A percentile compares a stretch with the other conserved stretches of the same genome.
Evolutionary conservation across 805 yeast species (phyloP).

Genomic region (Yarrowia sp.): DNA sequence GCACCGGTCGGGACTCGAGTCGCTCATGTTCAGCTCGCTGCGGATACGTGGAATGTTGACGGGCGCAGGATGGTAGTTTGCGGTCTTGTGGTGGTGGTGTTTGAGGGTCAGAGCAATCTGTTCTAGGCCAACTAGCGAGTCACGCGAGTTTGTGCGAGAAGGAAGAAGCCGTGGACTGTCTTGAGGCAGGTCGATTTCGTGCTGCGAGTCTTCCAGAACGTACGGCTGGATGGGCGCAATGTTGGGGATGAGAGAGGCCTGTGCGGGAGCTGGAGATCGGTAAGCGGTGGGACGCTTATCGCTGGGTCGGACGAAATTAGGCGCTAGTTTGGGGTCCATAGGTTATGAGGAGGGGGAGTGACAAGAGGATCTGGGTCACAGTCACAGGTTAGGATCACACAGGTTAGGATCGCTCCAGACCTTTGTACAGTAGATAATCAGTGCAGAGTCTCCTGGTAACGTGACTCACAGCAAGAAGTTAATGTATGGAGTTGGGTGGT

Average conservation of each 20-base stretch:
- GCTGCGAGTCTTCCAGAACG: constrained; percentile 71
- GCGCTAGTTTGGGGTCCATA: constrained; percentile 94
- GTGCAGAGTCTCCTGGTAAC: not conserved
- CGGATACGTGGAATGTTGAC: constrained; percentile 27
- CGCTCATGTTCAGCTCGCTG: constrained; percentile 26
- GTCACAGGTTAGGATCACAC: no score
- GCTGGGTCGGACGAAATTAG: constrained; percentile 84
- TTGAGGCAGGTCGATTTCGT: constrained; percentile 58
- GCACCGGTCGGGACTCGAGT: constrained; percentile 15
- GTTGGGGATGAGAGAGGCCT: constrained; percentile 46
- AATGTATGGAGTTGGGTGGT: not conserved
- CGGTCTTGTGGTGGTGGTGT: constrained; percentile 10
- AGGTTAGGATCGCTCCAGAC: no score
- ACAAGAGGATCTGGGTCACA: no score
- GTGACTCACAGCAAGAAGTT: constrained; percentile 24
- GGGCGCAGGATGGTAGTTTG: constrained; percentile 25
- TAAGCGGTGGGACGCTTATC: constrained; percentile 46
- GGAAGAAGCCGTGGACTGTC: constrained; percentile 35
- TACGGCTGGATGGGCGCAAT: constrained; percentile 73
- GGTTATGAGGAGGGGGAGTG: not conserved
- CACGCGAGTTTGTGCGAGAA: constrained; percentile 13
- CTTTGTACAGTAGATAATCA: no score
- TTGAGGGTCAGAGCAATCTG: constrained; percentile 22
- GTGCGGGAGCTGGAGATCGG: constrained; percentile 35
- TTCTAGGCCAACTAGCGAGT: constrained; percentile 15